Conservation (phyloP, 2,329 filamentous ascomycete species). For the Hypoxylon sp. region DNA sequence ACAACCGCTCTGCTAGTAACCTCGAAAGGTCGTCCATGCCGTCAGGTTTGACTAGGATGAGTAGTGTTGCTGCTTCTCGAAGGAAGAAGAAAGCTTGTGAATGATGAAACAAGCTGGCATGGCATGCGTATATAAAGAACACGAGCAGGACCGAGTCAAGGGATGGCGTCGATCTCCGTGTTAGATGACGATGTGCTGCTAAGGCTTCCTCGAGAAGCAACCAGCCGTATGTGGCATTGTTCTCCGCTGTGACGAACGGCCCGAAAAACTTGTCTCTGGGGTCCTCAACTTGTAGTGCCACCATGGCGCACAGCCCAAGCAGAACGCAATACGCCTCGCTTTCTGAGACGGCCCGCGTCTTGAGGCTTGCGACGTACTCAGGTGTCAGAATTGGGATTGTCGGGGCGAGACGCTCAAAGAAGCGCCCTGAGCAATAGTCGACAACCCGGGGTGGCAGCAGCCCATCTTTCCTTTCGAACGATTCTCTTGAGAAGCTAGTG, state of each 20-base stretch:
- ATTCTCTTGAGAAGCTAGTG: conserved; percentile 47
- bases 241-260: conserved; percentile 54
- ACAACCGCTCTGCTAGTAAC: conserved; percentile 56
- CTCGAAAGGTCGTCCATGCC: conserved; percentile 46
- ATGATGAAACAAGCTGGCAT: conserved; percentile 60
- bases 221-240: conserved; percentile 57
- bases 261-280: conserved; percentile 53
- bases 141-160: conserved; percentile 59
- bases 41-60: conserved; percentile 55
- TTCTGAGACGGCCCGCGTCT: conserved; percentile 47
- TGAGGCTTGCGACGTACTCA: conserved; percentile 56
- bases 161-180: conserved; percentile 55
- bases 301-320: conserved; percentile 59
- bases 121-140: conserved; percentile 63
- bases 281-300: conserved; percentile 60
- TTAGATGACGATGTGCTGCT: conserved; percentile 55
- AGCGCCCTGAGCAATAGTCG: conserved; percentile 58
- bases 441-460: conserved; percentile 55
- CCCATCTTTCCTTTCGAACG: conserved; percentile 54
- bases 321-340: conserved; percentile 58
- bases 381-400: conserved; percentile 62
- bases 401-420: conserved; percentile 59
- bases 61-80: conserved; percentile 60
- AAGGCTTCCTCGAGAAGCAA: conserved; percentile 58
- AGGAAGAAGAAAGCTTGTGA: conserved; percentile 62